Percentiles rank a stretch among this genome's conserved stretches.
These are phyloP conservation scores for Phaeomoniella chlamydospora DNA, from an alignment of 2,329 filamentous ascomycete species.

Conservation along the genomic window DNA sequence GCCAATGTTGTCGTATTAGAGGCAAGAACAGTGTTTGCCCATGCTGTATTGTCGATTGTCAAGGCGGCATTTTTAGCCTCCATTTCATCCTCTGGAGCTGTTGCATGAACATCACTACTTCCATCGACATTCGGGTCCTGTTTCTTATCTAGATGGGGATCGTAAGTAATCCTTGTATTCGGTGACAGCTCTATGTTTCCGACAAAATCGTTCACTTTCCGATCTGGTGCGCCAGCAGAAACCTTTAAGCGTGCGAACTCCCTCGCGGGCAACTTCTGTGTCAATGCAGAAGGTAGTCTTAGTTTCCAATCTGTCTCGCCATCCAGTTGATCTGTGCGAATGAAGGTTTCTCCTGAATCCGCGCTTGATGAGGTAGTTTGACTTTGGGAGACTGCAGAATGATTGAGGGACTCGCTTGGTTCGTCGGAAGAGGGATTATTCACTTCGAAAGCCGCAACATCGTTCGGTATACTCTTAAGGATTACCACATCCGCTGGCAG, in stretches of 20 bases:
- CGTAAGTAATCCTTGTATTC: conserved; percentile 30
- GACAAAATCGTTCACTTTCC: conserved; percentile 85
- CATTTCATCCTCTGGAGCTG: background rate
- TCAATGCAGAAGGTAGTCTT: conserved; percentile 70
- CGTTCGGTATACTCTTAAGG: conserved; percentile 60
- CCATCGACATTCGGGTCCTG: conserved; percentile 6
- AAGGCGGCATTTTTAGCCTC: conserved; percentile 51
- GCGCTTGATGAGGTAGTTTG: conserved; percentile 9
- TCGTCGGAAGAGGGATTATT: conserved; percentile 17
- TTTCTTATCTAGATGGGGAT: conserved; percentile 24
- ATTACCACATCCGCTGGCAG: conserved; percentile 92
- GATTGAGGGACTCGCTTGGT: conserved; percentile 5
- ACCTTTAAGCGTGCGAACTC: conserved; percentile 56
- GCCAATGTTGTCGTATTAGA: conserved; percentile 81
- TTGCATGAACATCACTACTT: background rate
- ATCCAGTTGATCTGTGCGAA: conserved; percentile 91
- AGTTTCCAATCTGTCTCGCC: conserved; percentile 99
- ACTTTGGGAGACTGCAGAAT: conserved; percentile 2
- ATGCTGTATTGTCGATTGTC: conserved; percentile 92
- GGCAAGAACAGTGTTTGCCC: conserved; percentile 94
- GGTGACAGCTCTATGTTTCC: conserved; percentile 70
- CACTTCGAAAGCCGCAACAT: conserved; percentile 25
- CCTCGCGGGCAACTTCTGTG: conserved; percentile 58
- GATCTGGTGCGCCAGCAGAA: conserved; percentile 79
- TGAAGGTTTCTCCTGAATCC: conserved; percentile 72